Conservation (phyloP, 345 rosid genomes). For the Heritiera littoralis region DNA sequence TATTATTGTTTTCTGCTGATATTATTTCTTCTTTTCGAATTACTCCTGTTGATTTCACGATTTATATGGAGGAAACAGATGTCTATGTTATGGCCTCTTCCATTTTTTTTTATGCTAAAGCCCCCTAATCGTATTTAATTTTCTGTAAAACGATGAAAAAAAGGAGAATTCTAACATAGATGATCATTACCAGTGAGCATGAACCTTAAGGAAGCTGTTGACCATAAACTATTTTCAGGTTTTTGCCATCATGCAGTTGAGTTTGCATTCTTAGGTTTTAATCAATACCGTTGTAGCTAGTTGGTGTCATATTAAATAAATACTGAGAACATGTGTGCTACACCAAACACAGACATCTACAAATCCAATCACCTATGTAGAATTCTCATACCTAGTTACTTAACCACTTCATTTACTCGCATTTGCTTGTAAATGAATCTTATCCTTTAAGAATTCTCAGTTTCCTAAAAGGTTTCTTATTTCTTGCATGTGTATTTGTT, state of each 20-base stretch:
- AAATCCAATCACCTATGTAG: neutral
- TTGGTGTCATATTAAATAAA: slow-evolving; percentile 4
- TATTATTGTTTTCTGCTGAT: slow-evolving; percentile 3
- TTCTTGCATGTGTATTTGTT: neutral
- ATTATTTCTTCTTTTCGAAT: neutral
- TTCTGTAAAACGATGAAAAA: neutral
- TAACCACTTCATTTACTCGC: neutral
- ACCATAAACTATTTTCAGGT: neutral
- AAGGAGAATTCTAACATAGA: neutral
- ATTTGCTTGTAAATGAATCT: neutral
- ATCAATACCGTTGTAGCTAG: neutral
- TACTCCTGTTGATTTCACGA: neutral
- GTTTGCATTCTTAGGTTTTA: neutral
- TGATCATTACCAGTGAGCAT: neutral
- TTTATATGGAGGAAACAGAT: neutral
- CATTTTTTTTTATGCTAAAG: neutral
- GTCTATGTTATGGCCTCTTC: neutral
- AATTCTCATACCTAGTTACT: neutral
- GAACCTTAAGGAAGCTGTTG: neutral
- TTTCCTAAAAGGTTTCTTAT: too few species aligned
- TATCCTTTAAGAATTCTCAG: too few species aligned
- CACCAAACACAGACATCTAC: neutral
- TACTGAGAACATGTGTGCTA: neutral
- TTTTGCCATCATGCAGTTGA: neutral
- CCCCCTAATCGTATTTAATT: neutral